A percentile compares a stretch with the other conserved stretches of the same genome.
phyloP scores from a whole-genome alignment of 73 alveolate genomes.

The Paramecium primaurelia region DNA sequence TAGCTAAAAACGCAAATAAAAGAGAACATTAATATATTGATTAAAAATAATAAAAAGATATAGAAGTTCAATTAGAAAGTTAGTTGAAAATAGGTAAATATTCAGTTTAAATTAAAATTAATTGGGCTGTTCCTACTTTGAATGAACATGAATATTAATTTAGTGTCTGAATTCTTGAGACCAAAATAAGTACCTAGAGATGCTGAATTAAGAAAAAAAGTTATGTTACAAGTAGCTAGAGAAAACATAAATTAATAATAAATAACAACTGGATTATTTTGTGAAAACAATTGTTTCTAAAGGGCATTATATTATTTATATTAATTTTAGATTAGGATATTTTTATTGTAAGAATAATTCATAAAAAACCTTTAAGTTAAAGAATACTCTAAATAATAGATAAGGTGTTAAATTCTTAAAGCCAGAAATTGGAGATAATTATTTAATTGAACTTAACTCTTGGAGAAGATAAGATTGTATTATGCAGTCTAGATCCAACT shows the following conservation, averaged over 20 bases:
- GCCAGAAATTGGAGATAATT: neutral
- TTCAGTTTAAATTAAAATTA: neutral
- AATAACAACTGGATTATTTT: neutral
- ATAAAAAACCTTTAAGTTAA: neutral
- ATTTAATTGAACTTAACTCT: neutral
- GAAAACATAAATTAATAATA: neutral
- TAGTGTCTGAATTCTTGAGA: constrained; percentile 12
- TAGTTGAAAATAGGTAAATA: neutral
- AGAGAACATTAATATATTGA: neutral
- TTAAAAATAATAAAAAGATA: neutral
- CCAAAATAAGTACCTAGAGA: constrained; percentile 14
- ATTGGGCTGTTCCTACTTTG: constrained; percentile 27
- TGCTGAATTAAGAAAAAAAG: neutral
- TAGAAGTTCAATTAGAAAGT: neutral
- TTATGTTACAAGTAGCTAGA: neutral
- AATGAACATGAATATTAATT: constrained; percentile 1
- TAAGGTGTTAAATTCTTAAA: neutral
- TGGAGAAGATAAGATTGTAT: neutral
- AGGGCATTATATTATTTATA: neutral
- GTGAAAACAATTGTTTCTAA: neutral
- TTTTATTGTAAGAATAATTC: neutral
- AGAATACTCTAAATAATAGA: neutral
- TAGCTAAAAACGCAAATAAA: neutral
- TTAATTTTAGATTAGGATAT: neutral
- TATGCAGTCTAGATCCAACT: neutral